phyloP scores from a whole-genome alignment of 192 early-diverging fungal species.

The Pilaira anomala region DNA sequence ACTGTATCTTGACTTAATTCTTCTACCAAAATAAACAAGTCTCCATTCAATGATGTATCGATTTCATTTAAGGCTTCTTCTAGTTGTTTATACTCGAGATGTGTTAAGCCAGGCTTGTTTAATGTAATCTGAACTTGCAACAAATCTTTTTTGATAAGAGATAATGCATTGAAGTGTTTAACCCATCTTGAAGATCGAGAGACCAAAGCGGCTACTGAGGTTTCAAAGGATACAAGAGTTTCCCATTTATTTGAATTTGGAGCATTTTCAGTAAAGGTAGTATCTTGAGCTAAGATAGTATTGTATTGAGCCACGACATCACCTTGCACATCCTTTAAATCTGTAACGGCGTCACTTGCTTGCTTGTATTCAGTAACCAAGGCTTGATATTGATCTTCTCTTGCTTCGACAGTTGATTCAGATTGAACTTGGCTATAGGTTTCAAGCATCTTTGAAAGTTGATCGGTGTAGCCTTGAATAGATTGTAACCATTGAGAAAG shows the following conservation, averaged over 20 bases:
- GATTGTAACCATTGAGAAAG: background rate
- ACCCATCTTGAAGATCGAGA: conserved; percentile 1
- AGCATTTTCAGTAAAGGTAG: too few relatives aligned
- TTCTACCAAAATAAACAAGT: background rate
- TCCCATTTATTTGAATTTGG: background rate
- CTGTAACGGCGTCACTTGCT: background rate
- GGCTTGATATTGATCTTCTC: background rate
- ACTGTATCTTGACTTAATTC: background rate
- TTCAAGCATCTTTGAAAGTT: too few relatives aligned
- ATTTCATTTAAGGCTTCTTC: background rate
- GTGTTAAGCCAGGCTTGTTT: background rate
- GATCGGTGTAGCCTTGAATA: background rate
- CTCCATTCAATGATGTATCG: background rate
- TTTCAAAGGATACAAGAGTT: background rate
- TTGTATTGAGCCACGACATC: background rate
- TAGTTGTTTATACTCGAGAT: background rate
- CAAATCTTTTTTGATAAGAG: background rate
- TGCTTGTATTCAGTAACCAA: conserved; percentile 2
- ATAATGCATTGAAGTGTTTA: background rate
- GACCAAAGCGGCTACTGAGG: background rate
- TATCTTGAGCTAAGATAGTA: background rate
- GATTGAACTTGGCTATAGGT: background rate
- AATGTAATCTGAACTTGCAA: too few relatives aligned
- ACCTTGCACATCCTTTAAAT: conserved; percentile 2
- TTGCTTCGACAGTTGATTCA: background rate